These are phyloP conservation scores for Fistulinella cinereoalba DNA, from an alignment of 1,284 basidiomycete genomes.

Conservation along the genomic window DNA sequence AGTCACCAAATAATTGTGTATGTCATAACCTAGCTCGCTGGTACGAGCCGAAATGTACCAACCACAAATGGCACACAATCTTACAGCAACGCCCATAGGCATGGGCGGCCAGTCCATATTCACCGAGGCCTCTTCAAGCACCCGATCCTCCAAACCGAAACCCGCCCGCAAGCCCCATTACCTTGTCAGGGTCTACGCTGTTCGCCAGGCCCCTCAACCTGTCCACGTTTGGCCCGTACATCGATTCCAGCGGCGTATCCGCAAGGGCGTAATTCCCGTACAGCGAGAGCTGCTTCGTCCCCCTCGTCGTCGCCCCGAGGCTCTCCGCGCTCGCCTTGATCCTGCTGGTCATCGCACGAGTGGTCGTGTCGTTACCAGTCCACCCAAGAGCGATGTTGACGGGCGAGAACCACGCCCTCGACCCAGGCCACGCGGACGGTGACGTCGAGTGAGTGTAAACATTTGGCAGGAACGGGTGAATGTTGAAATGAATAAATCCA, in stretches of 20 bases:
- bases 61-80: too few species aligned
- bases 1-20: too few species aligned
- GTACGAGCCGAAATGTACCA: too few species aligned
- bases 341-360: slow-evolving; percentile 35
- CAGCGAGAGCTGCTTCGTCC: slow-evolving; percentile 34
- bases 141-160: slow-evolving; percentile 22
- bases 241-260: slow-evolving; percentile 43
- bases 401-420: slow-evolving; percentile 43
- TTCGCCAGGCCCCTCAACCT: slow-evolving; percentile 40
- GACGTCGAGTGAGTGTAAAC: slow-evolving; percentile 41
- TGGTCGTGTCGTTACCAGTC: slow-evolving; percentile 20
- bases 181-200: slow-evolving; percentile 47
- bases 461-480: slow-evolving; percentile 54
- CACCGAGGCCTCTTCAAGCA: too few species aligned
- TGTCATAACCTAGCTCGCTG: too few species aligned
- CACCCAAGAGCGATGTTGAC: slow-evolving; percentile 52
- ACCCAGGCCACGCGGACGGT: slow-evolving; percentile 50
- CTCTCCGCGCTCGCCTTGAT: slow-evolving; percentile 41
- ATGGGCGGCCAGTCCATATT: too few species aligned
- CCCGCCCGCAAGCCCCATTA: slow-evolving; percentile 61
- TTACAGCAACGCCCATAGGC: too few species aligned
- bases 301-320: slow-evolving; percentile 39
- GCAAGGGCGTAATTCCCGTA: slow-evolving; percentile 58
- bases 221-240: slow-evolving; percentile 52
- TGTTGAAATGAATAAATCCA: slow-evolving; percentile 45